Base-by-base conservation (phyloP, 176 grass and related monocot species). In the Musa beccarii region DNA sequence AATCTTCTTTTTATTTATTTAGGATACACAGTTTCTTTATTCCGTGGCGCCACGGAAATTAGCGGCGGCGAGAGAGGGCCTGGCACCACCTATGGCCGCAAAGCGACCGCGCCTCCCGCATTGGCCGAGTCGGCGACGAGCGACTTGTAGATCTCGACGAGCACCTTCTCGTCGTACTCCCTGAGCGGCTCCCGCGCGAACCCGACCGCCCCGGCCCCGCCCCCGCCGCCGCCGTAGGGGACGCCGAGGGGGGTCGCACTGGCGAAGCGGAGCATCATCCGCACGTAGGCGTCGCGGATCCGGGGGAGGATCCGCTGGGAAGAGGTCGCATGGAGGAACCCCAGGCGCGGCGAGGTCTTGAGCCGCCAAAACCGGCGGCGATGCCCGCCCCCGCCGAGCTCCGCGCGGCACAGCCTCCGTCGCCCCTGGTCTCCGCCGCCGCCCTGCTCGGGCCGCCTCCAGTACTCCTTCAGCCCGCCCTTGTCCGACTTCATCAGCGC, bases 81-180 rank as follows among this genome's bases (percentile, higher is more conserved):
- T 43, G 54, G 17, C 1, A 6, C 68, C 43, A 51, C 1, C 16
- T 71, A 52, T 11, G 7, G 16, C 2, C 15, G 68, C 17, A 71
- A 9, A 9, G 49, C 54, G 10, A 49, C 71, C 9, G 76, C 55
- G 12, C 25, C 80, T 29, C 55, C 65, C 14, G 49, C 72, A 66
- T 61, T 65, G 66, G 62, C 4, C 9, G 75, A 64, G 24, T 76
- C 28, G 50, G 82, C 59, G 52, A 89, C 73, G 0, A 92, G 59
- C 71, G 87, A 86, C 81, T 78, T 68, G 79, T 92, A 92, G 80
- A 89, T 82, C 78, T 89, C 86, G 14, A 89, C 81, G 51, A 89
- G 79, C 81, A 89, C 68, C 54, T 87, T 92, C 76, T 87, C 79
- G 23, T 92, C 86, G 54, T 89, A 87, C 73, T 92, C 90, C 76